Evolutionary conservation across 2,329 filamentous ascomycete species (phyloP), one percentile per base, ranked within the genome.

Genomic region (Rhynchosporium secalis): DNA sequence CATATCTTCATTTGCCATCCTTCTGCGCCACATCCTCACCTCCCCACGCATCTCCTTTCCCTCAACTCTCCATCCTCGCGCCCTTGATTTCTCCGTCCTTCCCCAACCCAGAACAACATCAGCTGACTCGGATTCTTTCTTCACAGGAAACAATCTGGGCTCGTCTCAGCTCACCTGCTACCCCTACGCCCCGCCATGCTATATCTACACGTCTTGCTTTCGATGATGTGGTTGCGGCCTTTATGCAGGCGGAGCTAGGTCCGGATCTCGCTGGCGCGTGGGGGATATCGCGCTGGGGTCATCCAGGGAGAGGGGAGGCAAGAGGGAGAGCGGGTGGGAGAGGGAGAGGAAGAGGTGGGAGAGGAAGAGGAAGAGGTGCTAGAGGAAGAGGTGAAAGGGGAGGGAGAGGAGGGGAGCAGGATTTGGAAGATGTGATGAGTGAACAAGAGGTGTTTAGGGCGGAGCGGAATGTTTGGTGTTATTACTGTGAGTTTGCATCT

Each of bases 391-490:
- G 1, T 20, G 20, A 20, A 20, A 20, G 20, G 20, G 20, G 20
- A 20, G 20, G 20, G 20, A 20, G 20, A 36, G 7, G 15, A n/a
- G 12, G 41, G 26, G 12, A 15, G 36, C 26, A n/a, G 43, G 55
- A 29, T 9, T 28, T 36, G 49, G 33, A 13, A 31, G 26, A 6
- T 12, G 29, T 13, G 9, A 29, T 12, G 15, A 58, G 47, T 20
- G 33, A 52, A 20, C 38, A 45, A 36, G 54, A 28, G 40, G 33
- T 6, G 15, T 57, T 36, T 31, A 33, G 36, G 12, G 52, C 60
- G 1, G 55, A 62, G 20, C 58, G 48, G 46, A 58, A 62, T 15
- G 31, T 58, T 33, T 58, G 55, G 55, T 47, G 48, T 26, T 62
- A 62, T 40, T 62, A 58, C 13, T 62, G 60, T 56, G 48, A 31